Evolutionary conservation across 306 rosid genomes (phyloP).

Genomic region (Gastrolobium bilobum): DNA sequence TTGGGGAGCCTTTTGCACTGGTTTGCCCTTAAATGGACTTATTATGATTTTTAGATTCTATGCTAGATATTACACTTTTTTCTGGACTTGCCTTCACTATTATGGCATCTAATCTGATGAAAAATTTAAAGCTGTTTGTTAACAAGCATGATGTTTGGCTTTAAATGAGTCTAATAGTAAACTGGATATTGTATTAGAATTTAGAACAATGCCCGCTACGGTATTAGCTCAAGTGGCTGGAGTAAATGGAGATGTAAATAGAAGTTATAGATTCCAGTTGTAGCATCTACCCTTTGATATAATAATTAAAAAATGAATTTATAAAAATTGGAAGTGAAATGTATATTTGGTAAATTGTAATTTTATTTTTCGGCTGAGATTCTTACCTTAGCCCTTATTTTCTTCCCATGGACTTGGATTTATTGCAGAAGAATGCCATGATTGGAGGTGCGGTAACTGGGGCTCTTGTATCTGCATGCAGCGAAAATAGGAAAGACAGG

Average conservation of each 20-base stretch:
- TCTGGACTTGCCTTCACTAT: conserved; percentile 23
- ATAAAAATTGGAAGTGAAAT: conserved; percentile 24
- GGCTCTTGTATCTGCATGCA: conserved; percentile 73
- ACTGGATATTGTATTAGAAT: neutral
- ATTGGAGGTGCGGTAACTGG: conserved; percentile 91
- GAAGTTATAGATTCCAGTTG: neutral
- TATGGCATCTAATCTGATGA: neutral
- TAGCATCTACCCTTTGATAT: neutral
- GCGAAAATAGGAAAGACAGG: conserved; percentile 59
- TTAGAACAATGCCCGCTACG: neutral
- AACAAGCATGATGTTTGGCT: conserved; percentile 30
- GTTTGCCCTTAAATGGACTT: neutral
- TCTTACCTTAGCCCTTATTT: conserved; percentile 1
- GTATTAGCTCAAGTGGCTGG: conserved; percentile 18
- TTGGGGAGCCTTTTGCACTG: no score
- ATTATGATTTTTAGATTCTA: neutral
- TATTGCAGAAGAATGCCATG: conserved; percentile 90
- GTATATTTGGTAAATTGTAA: conserved; percentile 1
- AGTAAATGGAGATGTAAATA: conserved; percentile 13
- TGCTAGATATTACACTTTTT: conserved; percentile 24
- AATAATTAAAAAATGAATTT: neutral
- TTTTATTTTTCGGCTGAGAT: conserved; percentile 30
- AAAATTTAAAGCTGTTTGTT: conserved; percentile 19
- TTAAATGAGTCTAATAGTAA: neutral
- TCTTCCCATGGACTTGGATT: conserved; percentile 44